phyloP scores from a whole-genome alignment of 2,329 filamentous ascomycete genomes.

The Moelleriella libera region DNA sequence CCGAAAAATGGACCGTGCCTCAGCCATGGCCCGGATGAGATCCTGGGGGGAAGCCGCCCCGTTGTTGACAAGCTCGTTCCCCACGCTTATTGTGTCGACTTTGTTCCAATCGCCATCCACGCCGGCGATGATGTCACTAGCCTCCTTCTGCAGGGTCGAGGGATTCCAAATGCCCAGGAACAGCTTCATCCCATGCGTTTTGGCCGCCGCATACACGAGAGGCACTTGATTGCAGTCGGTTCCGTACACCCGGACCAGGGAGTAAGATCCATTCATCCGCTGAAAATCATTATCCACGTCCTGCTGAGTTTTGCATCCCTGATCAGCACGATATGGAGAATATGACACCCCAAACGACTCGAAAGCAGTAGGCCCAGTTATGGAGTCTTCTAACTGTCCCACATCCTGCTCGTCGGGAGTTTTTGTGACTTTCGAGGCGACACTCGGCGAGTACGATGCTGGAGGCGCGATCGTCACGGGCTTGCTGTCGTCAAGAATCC shows the following conservation, averaged over 20 bases:
- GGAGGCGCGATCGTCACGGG: background rate
- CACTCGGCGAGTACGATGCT: background rate
- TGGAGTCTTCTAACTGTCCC: background rate
- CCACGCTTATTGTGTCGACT: constrained; percentile 60
- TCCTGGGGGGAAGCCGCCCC: constrained; percentile 35
- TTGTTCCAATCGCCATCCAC: constrained; percentile 50
- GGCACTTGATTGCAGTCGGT: constrained; percentile 63
- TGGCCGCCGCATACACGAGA: constrained; percentile 47
- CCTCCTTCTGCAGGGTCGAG: constrained; percentile 36
- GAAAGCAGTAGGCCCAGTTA: constrained; percentile 2
- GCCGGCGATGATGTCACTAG: constrained; percentile 45
- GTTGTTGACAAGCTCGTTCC: constrained; percentile 68
- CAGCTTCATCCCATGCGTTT: constrained; percentile 50
- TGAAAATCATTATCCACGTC: constrained; percentile 53
- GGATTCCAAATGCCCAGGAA: constrained; percentile 65
- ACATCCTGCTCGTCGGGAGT: background rate
- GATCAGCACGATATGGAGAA: constrained; percentile 33
- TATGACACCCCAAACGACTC: constrained; percentile 30
- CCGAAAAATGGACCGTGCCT: constrained; percentile 43
- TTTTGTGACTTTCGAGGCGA: background rate
- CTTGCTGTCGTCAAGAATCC: background rate
- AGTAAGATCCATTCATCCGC: constrained; percentile 36
- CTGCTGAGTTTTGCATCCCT: constrained; percentile 50
- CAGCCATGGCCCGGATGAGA: constrained; percentile 43
- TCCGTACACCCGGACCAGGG: constrained; percentile 62